phyloP scores from a whole-genome alignment of 2,329 filamentous ascomycete species.

The Trichoderma atroviride region DNA sequence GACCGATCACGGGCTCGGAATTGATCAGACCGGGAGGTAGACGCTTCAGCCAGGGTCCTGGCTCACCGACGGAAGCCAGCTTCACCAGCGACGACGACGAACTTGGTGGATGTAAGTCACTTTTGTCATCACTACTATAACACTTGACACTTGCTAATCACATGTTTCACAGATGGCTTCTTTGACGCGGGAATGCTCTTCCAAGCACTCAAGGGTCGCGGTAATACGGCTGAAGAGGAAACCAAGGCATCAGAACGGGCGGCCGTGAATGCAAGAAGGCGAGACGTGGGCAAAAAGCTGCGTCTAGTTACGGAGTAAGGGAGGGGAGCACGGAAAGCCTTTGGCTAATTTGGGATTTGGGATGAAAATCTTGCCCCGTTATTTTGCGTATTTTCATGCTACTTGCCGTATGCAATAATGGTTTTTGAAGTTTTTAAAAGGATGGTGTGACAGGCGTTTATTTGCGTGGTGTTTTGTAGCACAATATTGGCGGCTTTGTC shows the following conservation, averaged over 20 bases:
- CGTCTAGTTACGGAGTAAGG: conserved; percentile 40
- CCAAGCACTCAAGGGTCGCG: conserved; percentile 78
- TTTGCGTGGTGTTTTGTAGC: conserved; percentile 5
- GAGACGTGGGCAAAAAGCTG: conserved; percentile 76
- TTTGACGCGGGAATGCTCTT: conserved; percentile 96
- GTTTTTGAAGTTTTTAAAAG: not conserved
- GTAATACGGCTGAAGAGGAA: conserved; percentile 56
- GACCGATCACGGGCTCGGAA: conserved; percentile 66
- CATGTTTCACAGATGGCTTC: conserved; percentile 74
- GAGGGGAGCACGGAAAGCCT: not conserved
- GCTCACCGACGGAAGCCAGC: conserved; percentile 70
- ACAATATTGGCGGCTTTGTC: not conserved
- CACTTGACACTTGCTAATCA: conserved; percentile 33
- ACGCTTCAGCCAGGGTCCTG: conserved; percentile 50
- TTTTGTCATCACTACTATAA: not conserved
- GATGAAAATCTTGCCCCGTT: not conserved
- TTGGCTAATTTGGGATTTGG: not conserved
- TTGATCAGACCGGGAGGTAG: conserved; percentile 42
- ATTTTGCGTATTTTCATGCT: not conserved
- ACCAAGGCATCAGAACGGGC: conserved; percentile 61
- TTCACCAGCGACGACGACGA: conserved; percentile 78
- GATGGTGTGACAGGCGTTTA: not conserved
- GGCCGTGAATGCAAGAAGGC: conserved; percentile 58
- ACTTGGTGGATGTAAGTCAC: conserved; percentile 83
- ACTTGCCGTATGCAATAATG: not conserved